Base-by-base conservation (phyloP, 768 basidiomycete genomes). In the Amanita polypyramis region DNA sequence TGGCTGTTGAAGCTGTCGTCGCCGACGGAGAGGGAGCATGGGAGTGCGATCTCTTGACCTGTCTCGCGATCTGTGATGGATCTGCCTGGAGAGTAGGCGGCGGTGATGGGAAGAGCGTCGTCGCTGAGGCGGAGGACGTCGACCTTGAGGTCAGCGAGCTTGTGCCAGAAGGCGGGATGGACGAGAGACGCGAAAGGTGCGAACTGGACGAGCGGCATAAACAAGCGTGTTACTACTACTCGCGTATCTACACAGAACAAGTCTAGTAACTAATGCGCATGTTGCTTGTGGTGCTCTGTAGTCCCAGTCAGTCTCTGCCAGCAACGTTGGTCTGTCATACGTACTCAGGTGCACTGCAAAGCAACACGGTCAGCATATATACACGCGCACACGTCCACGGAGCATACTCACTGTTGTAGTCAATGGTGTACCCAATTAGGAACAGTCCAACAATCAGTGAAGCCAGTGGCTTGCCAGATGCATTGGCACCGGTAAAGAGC, bases 91-190 rank as follows among this genome's bases (percentile, higher is more conserved):
- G 82, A 63, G 57, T 95, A 90, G 3, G 79, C 75, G 2, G 75
- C 94, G 2, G 62, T 56, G 40, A 95, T 64, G 1, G 80, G 64
- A 7, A 90, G 56, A 0, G 79, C 71, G 2, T 76, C 77, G 52
- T 94, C 85, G 2, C 85, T 84, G 20, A 98, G 76, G 52, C 80
- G 80, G 35, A 94, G 78, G 11, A 88, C 80, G 61, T 97, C 91
- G 58, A 99, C 80, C 74, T 99, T 99, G 66, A 92, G 66, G 23
- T 75, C 67, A 1, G 89, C 87, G 34, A 99, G 82, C 44, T 82
- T 78, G 55, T 95, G 87, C 93, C 94, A 99, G 63, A 98, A 92
- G 2, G 80, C 74, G 0, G 96, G 94, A 52, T 91, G 82, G 2
- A 96, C 85, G 37, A 87, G 73, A 6, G 92, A 92, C 4, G 83